Evolutionary conservation across 495 filamentous ascomycete genomes (phyloP).

Genomic region (Amorphotheca resinae): DNA sequence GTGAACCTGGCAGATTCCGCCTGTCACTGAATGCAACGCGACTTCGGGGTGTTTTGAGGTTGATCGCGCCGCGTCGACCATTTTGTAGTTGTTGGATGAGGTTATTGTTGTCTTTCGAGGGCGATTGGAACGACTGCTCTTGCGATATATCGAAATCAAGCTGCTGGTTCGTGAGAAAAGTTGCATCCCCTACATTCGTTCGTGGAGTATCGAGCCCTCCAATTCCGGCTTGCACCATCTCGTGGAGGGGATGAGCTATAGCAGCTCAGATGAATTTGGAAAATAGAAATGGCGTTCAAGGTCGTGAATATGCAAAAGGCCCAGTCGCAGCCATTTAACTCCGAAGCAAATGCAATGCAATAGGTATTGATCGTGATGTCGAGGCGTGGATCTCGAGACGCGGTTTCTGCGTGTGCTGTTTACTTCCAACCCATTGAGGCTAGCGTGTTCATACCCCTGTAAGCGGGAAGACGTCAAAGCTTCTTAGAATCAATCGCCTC

Average conservation of each 20-base stretch:
- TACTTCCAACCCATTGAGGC: background rate
- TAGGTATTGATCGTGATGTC: conserved; percentile 7
- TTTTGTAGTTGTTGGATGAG: conserved; percentile 54
- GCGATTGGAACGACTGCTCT: conserved; percentile 76
- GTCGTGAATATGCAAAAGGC: conserved; percentile 13
- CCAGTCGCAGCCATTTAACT: conserved; percentile 17
- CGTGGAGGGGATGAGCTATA: conserved; percentile 6
- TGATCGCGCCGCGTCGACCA: conserved; percentile 40
- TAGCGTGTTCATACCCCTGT: background rate
- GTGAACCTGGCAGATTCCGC: conserved; percentile 47
- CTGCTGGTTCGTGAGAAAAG: conserved; percentile 53
- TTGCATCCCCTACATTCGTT: conserved; percentile 68
- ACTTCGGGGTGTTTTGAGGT: conserved; percentile 57
- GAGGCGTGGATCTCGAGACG: conserved; percentile 10
- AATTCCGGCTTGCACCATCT: conserved; percentile 33
- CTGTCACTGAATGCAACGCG: conserved; percentile 53
- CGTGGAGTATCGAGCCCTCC: conserved; percentile 66
- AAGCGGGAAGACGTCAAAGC: background rate
- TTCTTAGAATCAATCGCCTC: background rate
- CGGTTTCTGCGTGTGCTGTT: conserved; percentile 7
- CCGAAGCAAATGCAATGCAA: conserved; percentile 15
- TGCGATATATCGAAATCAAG: conserved; percentile 63
- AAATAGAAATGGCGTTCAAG: conserved; percentile 11
- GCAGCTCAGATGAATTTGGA: conserved; percentile 7
- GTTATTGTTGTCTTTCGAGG: conserved; percentile 63